Conservation (phyloP, 2,329 filamentous ascomycete species). For the Thelonectria rubi region DNA sequence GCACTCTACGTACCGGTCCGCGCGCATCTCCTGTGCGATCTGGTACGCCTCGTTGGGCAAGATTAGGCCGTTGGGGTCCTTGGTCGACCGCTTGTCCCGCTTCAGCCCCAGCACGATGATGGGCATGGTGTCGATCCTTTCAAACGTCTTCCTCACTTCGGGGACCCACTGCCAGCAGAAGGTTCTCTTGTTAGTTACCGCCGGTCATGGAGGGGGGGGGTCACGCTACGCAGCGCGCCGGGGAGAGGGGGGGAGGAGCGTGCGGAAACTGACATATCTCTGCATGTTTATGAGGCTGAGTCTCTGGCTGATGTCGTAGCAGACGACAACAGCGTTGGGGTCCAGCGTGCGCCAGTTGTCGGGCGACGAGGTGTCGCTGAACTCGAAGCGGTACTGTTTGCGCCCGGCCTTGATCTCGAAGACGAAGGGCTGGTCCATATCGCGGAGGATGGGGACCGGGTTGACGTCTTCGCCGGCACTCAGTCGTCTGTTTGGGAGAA, state of each 20-base stretch:
- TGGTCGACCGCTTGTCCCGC: constrained; percentile 66
- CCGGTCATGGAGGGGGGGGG: too few species aligned
- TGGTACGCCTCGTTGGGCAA: constrained; percentile 69
- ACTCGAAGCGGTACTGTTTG: constrained; percentile 62
- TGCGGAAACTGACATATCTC: constrained; percentile 56
- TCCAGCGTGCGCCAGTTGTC: constrained; percentile 67
- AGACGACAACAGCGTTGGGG: constrained; percentile 67
- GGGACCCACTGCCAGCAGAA: constrained; percentile 63
- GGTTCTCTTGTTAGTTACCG: constrained; percentile 5
- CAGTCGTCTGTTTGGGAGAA: constrained; percentile 55
- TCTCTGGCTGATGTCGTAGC: constrained; percentile 69
- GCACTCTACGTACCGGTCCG: constrained; percentile 71
- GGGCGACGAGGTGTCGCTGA: constrained; percentile 67
- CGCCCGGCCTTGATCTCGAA: constrained; percentile 60
- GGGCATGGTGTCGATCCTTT: constrained; percentile 58
- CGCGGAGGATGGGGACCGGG: constrained; percentile 60
- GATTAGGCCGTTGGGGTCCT: constrained; percentile 67
- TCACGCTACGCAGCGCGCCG: not conserved
- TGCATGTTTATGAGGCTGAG: constrained; percentile 67
- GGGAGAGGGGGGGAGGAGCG: constrained; percentile 5
- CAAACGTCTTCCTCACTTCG: constrained; percentile 60
- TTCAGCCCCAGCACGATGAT: constrained; percentile 68
- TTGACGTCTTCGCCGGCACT: constrained; percentile 55
- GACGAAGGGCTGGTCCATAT: constrained; percentile 68
- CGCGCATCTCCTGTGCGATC: constrained; percentile 65